Conservation (phyloP, 257 asterid genomes). For the Primulina eburnea region DNA sequence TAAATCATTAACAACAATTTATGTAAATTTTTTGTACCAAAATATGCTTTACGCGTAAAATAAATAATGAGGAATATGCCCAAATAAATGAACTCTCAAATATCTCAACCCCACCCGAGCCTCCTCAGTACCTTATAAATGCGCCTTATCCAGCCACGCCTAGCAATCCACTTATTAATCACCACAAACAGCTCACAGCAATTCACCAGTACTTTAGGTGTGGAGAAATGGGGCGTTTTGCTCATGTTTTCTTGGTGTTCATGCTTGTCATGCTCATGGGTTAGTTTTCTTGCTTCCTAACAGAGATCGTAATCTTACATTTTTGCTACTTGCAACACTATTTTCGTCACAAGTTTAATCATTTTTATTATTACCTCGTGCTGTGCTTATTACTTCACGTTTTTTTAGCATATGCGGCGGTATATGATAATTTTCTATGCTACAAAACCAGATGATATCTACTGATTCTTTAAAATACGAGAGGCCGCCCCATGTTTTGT, state of each 20-base stretch:
- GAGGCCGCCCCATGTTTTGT: too few species aligned
- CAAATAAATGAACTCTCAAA: background rate
- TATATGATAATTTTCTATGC: too few species aligned
- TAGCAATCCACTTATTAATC: background rate
- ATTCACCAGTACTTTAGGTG: background rate
- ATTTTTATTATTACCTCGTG: too few species aligned
- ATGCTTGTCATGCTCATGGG: constrained; percentile 32
- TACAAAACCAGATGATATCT: too few species aligned
- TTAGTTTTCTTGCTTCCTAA: constrained; percentile 2
- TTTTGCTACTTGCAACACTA: background rate
- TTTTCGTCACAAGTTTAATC: background rate
- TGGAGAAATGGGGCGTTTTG: constrained; percentile 32
- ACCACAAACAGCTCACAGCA: background rate
- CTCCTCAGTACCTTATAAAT: too few species aligned
- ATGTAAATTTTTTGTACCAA: too few species aligned
- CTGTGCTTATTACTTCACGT: too few species aligned
- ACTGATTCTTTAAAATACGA: too few species aligned
- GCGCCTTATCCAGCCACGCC: background rate
- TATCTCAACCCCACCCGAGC: background rate
- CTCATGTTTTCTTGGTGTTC: constrained; percentile 29
- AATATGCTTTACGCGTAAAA: too few species aligned
- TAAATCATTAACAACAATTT: too few species aligned
- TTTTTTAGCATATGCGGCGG: too few species aligned
- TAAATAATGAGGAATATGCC: background rate
- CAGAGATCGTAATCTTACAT: background rate